phyloP scores from a whole-genome alignment of 148 eudicot species.

The Arbutus unedo region DNA sequence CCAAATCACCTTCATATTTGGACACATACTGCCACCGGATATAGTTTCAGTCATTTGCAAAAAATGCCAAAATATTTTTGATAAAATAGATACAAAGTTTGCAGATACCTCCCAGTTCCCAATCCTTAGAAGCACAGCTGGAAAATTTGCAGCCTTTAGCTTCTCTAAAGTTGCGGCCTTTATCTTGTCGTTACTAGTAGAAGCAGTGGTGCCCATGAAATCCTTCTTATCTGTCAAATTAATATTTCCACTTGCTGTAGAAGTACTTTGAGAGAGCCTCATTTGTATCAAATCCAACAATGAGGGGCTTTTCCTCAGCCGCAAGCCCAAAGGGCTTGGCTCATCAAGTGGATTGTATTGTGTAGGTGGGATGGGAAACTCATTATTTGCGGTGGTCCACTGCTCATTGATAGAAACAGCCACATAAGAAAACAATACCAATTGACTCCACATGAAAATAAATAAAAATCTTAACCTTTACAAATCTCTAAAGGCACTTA shows the following conservation, averaged over 20 bases:
- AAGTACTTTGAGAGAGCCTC: constrained; percentile 49
- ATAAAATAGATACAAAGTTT: not conserved
- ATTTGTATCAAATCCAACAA: constrained; percentile 66
- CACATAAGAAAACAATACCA: not conserved
- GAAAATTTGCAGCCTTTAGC: constrained; percentile 83
- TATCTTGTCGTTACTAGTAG: constrained; percentile 48
- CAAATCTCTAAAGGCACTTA: not conserved
- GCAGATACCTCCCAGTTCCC: constrained; percentile 81
- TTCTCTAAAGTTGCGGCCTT: constrained; percentile 92
- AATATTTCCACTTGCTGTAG: constrained; percentile 18
- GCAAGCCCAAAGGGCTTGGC: constrained; percentile 79
- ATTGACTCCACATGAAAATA: not conserved
- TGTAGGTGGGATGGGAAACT: constrained; percentile 33
- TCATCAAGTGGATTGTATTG: constrained; percentile 65
- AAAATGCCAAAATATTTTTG: not conserved
- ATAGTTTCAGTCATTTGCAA: constrained; percentile 16
- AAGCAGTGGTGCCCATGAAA: constrained; percentile 30
- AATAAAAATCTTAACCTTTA: not conserved
- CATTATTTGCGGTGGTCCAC: constrained; percentile 27
- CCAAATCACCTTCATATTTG: constrained; percentile 79
- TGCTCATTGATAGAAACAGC: constrained; percentile 19
- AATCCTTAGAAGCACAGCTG: constrained; percentile 60
- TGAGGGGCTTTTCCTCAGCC: constrained; percentile 67
- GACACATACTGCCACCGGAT: constrained; percentile 64
- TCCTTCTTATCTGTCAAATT: constrained; percentile 30